phyloP scores from a whole-genome alignment of 345 rosid species.

The Kandelia obovata region DNA sequence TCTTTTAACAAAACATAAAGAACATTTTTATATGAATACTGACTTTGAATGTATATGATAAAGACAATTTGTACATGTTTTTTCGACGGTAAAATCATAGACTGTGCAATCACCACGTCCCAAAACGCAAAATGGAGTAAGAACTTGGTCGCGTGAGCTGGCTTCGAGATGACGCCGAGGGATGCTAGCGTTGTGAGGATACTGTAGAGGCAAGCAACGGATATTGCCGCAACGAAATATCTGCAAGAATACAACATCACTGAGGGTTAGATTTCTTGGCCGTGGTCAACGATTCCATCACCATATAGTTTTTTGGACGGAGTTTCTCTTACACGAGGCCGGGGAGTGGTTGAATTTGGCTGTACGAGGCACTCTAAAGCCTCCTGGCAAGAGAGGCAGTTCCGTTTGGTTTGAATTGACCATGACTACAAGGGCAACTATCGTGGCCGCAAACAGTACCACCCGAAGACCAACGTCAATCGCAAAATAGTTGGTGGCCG shows the following conservation, averaged over 20 bases:
- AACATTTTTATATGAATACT: too few relatives aligned
- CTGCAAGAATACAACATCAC: slow-evolving; percentile 30
- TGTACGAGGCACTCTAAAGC: slow-evolving; percentile 7
- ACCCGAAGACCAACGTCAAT: slow-evolving; percentile 48
- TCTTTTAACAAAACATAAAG: too few relatives aligned
- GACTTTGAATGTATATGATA: too few relatives aligned
- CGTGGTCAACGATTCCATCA: background rate
- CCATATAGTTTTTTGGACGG: background rate
- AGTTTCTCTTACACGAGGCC: slow-evolving; percentile 53
- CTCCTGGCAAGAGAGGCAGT: slow-evolving; percentile 24
- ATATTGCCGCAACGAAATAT: slow-evolving; percentile 56
- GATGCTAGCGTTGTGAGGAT: slow-evolving; percentile 51
- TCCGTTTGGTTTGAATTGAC: slow-evolving; percentile 57
- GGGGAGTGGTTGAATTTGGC: slow-evolving; percentile 73
- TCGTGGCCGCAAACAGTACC: slow-evolving; percentile 46
- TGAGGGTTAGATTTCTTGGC: too few relatives aligned
- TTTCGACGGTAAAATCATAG: background rate
- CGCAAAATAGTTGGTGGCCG: slow-evolving; percentile 14
- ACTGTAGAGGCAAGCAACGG: slow-evolving; percentile 58
- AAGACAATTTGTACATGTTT: too few relatives aligned
- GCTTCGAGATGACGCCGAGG: slow-evolving; percentile 38
- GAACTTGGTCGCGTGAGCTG: slow-evolving; percentile 30
- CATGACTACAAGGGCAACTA: slow-evolving; percentile 51
- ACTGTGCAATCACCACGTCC: slow-evolving; percentile 48
- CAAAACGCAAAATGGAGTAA: slow-evolving; percentile 36